A percentile compares a stretch with the other conserved stretches of the same genome.
These are phyloP conservation scores for Magnolia kwangsiensis DNA, from an alignment of 164 flowering plant species.

Conservation along the genomic window DNA sequence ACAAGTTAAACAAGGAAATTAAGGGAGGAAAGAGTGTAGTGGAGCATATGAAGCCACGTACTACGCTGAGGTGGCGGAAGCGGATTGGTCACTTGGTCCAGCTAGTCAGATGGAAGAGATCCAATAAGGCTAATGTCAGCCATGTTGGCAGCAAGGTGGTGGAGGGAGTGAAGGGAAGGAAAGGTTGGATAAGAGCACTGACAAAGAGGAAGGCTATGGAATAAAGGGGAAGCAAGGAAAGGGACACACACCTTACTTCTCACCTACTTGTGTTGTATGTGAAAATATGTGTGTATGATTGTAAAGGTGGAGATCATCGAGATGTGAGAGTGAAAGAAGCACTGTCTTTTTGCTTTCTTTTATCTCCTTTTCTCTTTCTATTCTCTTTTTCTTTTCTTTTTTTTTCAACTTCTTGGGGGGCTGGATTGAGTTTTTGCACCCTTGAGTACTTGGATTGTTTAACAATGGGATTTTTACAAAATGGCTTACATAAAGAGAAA, in stretches of 20 bases:
- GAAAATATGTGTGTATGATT: conserved; percentile 11
- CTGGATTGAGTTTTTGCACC: background rate
- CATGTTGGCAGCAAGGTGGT: conserved; percentile 55
- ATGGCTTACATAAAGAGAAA: background rate
- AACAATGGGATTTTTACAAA: too few species aligned
- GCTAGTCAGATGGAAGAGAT: conserved; percentile 61
- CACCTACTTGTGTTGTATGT: conserved; percentile 4
- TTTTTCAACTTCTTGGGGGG: background rate
- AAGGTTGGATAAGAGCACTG: conserved; percentile 67
- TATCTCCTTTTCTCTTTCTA: background rate
- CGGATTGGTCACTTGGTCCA: conserved; percentile 78
- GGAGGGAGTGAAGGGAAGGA: conserved; percentile 54
- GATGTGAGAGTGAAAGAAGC: conserved; percentile 10
- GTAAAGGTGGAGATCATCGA: conserved; percentile 22
- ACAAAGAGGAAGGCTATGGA: conserved; percentile 60
- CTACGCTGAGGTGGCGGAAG: conserved; percentile 69
- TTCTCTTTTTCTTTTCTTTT: background rate
- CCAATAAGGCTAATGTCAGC: conserved; percentile 43
- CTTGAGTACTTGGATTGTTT: background rate
- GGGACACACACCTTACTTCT: conserved; percentile 9
- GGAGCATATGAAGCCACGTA: conserved; percentile 49
- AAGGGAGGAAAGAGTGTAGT: conserved; percentile 42
- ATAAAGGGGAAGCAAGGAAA: conserved; percentile 28
- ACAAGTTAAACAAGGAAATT: conserved; percentile 20
- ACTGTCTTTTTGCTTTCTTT: background rate